These are phyloP conservation scores for Earliella scabrosa DNA, from an alignment of 1,284 basidiomycete genomes.

Conservation along the genomic window DNA sequence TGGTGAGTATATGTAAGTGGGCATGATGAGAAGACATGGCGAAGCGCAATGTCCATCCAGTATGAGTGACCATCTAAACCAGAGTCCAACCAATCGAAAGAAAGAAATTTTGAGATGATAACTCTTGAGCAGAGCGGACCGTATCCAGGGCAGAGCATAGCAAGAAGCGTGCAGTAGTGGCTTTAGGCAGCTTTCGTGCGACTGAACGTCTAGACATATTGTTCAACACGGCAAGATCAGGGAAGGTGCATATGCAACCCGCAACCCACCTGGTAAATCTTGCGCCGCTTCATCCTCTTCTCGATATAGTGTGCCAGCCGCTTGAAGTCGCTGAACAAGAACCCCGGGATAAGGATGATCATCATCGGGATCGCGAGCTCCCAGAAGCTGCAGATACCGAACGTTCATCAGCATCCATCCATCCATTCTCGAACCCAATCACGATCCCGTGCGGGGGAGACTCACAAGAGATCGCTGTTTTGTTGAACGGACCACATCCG, in stretches of 20 bases:
- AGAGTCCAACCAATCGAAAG: not conserved
- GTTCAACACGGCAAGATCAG: too few relatives aligned
- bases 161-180: not conserved
- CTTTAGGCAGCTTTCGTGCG: not conserved
- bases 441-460: constrained; percentile 3
- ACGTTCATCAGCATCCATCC: not conserved
- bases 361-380: constrained; percentile 65
- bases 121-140: too few relatives aligned
- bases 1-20: too few relatives aligned
- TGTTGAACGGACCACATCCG: constrained; percentile 52
- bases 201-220: not conserved
- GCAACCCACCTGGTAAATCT: constrained; percentile 37
- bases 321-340: constrained; percentile 57
- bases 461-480: constrained; percentile 58
- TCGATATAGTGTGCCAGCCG: constrained; percentile 48
- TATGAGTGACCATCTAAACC: too few relatives aligned
- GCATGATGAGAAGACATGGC: too few relatives aligned
- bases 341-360: constrained; percentile 56
- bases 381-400: constrained; percentile 58
- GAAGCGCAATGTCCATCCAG: too few relatives aligned
- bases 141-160: too few relatives aligned
- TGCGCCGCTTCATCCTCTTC: constrained; percentile 39
- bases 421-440: not conserved
- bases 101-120: too few relatives aligned
- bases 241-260: too few relatives aligned